These are phyloP conservation scores for Blastobotrys apis DNA, from an alignment of 1,139 yeast genomes.

Conservation along the genomic window DNA sequence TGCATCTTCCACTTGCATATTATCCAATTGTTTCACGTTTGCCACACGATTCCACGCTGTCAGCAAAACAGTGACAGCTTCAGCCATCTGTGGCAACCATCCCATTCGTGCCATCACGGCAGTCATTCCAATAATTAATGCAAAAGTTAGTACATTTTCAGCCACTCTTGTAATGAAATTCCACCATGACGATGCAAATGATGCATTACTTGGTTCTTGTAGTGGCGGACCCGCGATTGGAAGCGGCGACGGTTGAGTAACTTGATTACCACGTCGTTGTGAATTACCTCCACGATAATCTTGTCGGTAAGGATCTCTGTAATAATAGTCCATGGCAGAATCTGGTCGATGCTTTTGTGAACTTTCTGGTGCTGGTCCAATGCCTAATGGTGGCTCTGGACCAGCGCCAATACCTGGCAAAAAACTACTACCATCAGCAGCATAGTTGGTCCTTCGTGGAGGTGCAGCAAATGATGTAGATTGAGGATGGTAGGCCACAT, in stretches of 20 bases:
- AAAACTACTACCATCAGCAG: neutral
- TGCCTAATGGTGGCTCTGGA: constrained; percentile 4
- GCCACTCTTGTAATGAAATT: constrained; percentile 34
- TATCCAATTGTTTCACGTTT: neutral
- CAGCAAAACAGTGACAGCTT: constrained; percentile 16
- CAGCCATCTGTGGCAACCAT: constrained; percentile 39
- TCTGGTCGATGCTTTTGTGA: neutral
- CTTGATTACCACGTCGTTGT: constrained; percentile 9
- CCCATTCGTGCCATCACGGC: constrained; percentile 36
- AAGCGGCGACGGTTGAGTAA: constrained; percentile 18
- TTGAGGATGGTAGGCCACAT: constrained; percentile 3
- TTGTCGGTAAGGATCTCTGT: no score
- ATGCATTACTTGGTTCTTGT: constrained; percentile 5
- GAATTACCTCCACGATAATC: neutral
- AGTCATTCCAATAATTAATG: constrained; percentile 34
- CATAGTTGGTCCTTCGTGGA: neutral
- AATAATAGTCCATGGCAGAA: neutral
- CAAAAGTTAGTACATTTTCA: constrained; percentile 48
- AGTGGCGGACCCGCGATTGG: constrained; percentile 19
- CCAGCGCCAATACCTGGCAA: constrained; percentile 1
- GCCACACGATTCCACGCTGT: constrained; percentile 1
- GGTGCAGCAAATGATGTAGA: neutral
- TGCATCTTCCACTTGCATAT: neutral
- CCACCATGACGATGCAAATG: constrained; percentile 22
- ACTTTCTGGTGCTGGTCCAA: constrained; percentile 1